Percentiles rank a stretch among this genome's conserved stretches.
phyloP scores from a whole-genome alignment of 163 green algal species.

The Chlorella variabilis region DNA sequence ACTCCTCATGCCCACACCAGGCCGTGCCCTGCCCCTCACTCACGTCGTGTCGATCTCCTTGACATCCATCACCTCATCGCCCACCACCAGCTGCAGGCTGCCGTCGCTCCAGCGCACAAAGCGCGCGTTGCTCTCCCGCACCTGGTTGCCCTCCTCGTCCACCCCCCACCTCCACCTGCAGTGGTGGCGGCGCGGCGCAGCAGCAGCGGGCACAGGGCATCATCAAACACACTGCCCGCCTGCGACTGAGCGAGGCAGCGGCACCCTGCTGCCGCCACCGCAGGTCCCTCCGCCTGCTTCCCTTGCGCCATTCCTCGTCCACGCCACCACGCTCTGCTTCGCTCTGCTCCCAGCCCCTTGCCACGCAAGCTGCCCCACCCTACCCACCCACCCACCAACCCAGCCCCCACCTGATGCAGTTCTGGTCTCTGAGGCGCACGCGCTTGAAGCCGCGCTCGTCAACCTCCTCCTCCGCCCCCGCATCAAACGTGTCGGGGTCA shows the following conservation, averaged over 20 bases:
- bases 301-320: too few species aligned
- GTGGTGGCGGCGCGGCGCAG: too few species aligned
- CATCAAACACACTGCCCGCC: not conserved
- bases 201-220: too few species aligned
- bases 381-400: too few species aligned
- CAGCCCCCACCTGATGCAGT: slow-evolving; percentile 55
- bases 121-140: slow-evolving; percentile 79
- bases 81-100: slow-evolving; percentile 75
- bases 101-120: slow-evolving; percentile 93
- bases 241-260: too few species aligned
- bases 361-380: too few species aligned
- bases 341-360: not conserved
- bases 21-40: not conserved
- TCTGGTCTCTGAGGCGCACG: slow-evolving; percentile 41
- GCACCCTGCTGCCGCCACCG: too few species aligned
- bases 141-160: slow-evolving; percentile 32
- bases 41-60: slow-evolving; percentile 62
- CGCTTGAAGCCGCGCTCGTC: slow-evolving; percentile 54
- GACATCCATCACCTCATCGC: slow-evolving; percentile 86
- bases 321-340: too few species aligned
- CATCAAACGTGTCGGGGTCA: slow-evolving; percentile 59
- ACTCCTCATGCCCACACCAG: too few species aligned
- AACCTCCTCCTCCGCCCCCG: slow-evolving; percentile 50
- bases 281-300: too few species aligned
- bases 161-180: slow-evolving; percentile 43